Conservation (phyloP, 2,329 filamentous ascomycete genomes). For the Huntiella decipiens region DNA sequence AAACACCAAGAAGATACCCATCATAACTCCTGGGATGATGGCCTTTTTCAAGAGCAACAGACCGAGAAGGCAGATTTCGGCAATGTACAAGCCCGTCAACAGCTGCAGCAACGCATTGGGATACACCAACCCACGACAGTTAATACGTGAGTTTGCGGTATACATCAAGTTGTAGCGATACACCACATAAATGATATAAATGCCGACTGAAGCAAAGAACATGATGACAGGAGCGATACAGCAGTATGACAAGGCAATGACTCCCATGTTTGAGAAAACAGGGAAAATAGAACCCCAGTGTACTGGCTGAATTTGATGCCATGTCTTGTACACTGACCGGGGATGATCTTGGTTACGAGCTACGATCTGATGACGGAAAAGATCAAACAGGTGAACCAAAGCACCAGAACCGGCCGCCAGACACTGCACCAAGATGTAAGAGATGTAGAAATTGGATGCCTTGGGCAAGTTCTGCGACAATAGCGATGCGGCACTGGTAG, state of each 20-base stretch:
- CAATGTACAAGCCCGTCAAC: conserved; percentile 65
- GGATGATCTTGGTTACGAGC: conserved; percentile 62
- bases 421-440: conserved; percentile 87
- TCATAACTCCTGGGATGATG: conserved; percentile 51
- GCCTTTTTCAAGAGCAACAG: conserved; percentile 55
- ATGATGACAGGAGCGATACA: conserved; percentile 74
- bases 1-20: conserved; percentile 59
- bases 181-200: conserved; percentile 67
- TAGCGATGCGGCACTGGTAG: conserved; percentile 20
- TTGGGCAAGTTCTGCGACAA: conserved; percentile 53
- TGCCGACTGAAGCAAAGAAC: conserved; percentile 59
- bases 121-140: conserved; percentile 77
- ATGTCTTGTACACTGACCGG: conserved; percentile 59
- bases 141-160: conserved; percentile 62
- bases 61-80: conserved; percentile 66
- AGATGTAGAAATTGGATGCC: conserved; percentile 73
- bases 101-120: conserved; percentile 75
- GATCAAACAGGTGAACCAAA: conserved; percentile 50
- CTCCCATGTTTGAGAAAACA: conserved; percentile 60
- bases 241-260: conserved; percentile 69
- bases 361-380: conserved; percentile 37
- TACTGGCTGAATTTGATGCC: conserved; percentile 52
- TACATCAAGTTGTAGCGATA: conserved; percentile 86
- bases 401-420: conserved; percentile 57
- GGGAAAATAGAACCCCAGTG: conserved; percentile 75